These are phyloP conservation scores for Talaromyces stipitatus DNA, from an alignment of 495 filamentous ascomycete species.

Conservation along the genomic window DNA sequence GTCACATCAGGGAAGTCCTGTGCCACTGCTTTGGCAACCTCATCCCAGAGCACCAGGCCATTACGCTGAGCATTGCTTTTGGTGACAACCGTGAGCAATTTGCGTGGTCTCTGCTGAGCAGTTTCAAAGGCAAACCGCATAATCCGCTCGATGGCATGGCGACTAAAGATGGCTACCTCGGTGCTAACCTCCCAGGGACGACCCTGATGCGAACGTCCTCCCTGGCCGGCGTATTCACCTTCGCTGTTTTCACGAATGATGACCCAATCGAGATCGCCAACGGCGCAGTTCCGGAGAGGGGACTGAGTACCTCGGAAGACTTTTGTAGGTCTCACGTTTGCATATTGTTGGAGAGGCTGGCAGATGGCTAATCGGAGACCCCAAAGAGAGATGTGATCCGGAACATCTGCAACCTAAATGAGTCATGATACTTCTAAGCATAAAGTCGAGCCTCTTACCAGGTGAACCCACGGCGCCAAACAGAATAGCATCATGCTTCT, in stretches of 20 bases:
- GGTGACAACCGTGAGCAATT: slow-evolving; percentile 41
- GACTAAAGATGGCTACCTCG: slow-evolving; percentile 41
- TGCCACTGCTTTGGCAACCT: slow-evolving; percentile 28
- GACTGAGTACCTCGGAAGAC: slow-evolving; percentile 35
- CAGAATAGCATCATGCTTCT: slow-evolving; percentile 47
- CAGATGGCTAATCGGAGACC: slow-evolving; percentile 41
- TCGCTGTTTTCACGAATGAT: slow-evolving; percentile 45
- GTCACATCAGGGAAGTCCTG: slow-evolving; percentile 39
- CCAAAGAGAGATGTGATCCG: slow-evolving; percentile 46
- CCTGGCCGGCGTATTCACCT: slow-evolving; percentile 45
- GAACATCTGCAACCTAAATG: too few relatives aligned
- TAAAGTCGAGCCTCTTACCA: slow-evolving; percentile 20
- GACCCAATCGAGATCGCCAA: slow-evolving; percentile 37
- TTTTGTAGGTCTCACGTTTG: slow-evolving; percentile 41
- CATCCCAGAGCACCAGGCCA: slow-evolving; percentile 45
- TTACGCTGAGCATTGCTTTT: slow-evolving; percentile 45
- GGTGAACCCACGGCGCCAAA: slow-evolving; percentile 51
- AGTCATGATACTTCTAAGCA: too few relatives aligned
- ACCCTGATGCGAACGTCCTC: slow-evolving; percentile 32
- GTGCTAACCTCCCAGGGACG: slow-evolving; percentile 40
- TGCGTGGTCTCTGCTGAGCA: slow-evolving; percentile 27
- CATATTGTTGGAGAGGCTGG: slow-evolving; percentile 42
- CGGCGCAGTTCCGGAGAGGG: slow-evolving; percentile 26
- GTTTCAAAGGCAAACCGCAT: slow-evolving; percentile 44
- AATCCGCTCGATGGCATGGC: slow-evolving; percentile 38